Base-by-base conservation (phyloP, 768 basidiomycete species). In the Hebeloma cylindrosporum region DNA sequence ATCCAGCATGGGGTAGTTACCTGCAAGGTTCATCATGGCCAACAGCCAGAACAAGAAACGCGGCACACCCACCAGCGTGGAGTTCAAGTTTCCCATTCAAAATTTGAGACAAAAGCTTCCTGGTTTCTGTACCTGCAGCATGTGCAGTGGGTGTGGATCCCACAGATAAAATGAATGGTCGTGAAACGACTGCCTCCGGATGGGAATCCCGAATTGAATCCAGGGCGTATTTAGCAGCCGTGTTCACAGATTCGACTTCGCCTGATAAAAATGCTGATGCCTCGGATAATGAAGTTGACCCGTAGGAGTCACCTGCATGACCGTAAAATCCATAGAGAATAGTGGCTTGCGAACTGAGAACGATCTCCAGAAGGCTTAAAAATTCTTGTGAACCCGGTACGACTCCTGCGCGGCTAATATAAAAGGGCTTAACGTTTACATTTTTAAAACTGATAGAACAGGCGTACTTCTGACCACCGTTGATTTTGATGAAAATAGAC, bases 141-240 rank as follows among this genome's bases (percentile, higher is more conserved):
- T 92, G 87, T 0, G 90, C 91, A 2, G 90, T 83, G 1, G 91
- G 91, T 2, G 91, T 93, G n/a, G 89, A 85, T 16, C 91, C 90
- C 2, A 93, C 83, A 2, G 86, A 85, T 26, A 93, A 66, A 2
- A 88, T 75, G 54, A 87, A 91, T 4, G 78, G 73, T 27, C 69
- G 63, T 5, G 69, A 66, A 41, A 72, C 63, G 29, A 60, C 45
- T 4, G 46, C 37, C n/a, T 50, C 58, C 28, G 64, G 60, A 9
- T 66, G 57, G 10, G 69, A 66, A 27, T 59, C 56, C 7, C 67
- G 60, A 22, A 83, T 64, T 38, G 77, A 62, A 28, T 71, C 68
- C 22, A 83, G 58, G 0, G 79, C 81, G 37, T 77, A 66, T 20
- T 66, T 68, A 0, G 89, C 85, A 2, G 84, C 83, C 8, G 63